A percentile compares a stretch with the other conserved stretches of the same genome.
These are phyloP conservation scores for Corylus americana DNA, from an alignment of 306 rosid genomes.

Conservation along the genomic window DNA sequence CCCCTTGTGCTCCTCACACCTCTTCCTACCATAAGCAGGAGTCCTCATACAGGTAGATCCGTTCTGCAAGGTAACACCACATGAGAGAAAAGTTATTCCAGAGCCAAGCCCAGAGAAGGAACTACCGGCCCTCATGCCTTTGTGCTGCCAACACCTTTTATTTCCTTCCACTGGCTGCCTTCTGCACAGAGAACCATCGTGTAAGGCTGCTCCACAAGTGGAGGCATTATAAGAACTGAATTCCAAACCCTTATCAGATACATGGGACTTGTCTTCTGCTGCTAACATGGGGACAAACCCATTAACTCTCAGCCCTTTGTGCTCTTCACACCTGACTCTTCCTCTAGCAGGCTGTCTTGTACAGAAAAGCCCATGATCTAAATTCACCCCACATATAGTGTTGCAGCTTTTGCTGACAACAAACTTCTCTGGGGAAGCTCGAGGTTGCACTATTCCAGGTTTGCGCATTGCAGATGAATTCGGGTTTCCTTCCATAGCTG, in stretches of 20 bases:
- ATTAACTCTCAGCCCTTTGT: slow-evolving; percentile 8
- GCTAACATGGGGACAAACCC: not conserved
- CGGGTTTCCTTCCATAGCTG: slow-evolving; percentile 21
- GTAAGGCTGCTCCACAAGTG: slow-evolving; percentile 15
- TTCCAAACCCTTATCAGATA: not conserved
- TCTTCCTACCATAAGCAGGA: slow-evolving; percentile 25
- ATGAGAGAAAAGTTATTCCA: not conserved
- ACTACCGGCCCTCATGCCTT: slow-evolving; percentile 7
- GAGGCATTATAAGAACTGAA: not conserved
- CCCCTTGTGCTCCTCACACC: slow-evolving; percentile 21
- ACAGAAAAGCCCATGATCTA: slow-evolving; percentile 29
- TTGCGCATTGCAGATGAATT: slow-evolving; percentile 3
- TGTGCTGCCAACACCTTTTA: slow-evolving; percentile 21
- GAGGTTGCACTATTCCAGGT: slow-evolving; percentile 12
- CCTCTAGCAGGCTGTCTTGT: slow-evolving; percentile 11
- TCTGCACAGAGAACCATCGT: slow-evolving; percentile 4
- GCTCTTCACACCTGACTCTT: slow-evolving; percentile 16
- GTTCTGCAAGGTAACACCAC: slow-evolving; percentile 19
- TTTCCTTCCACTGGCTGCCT: slow-evolving; percentile 14
- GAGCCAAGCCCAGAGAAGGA: not conserved
- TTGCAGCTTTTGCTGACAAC: slow-evolving; percentile 1
- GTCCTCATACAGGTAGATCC: slow-evolving; percentile 17
- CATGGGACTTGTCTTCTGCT: slow-evolving; percentile 10
- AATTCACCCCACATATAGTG: slow-evolving; percentile 20
- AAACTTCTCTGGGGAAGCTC: not conserved